Base-by-base conservation (phyloP, 2,329 filamentous ascomycete genomes). In the Paecilomyces sp. region DNA sequence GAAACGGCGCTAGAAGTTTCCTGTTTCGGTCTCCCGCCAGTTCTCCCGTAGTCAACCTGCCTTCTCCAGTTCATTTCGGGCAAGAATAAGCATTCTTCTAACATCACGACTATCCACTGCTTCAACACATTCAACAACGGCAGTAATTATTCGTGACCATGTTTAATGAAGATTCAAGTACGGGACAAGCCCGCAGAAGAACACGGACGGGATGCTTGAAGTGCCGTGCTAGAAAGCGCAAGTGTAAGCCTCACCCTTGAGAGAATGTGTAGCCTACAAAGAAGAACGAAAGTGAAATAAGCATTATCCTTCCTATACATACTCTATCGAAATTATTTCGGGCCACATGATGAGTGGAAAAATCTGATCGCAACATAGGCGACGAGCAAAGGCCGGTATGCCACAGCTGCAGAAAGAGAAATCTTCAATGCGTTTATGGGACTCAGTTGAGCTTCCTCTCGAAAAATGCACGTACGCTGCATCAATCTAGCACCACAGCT, bases 321-420 rank as follows among this genome's bases (percentile, higher is more conserved):
- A 5, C 31, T 33, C 31, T 33, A 8, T 33, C 8, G 31, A 33
- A 12, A 3, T 8, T 12, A 33, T 33, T 33, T 33, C 31, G 31
- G 6, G 31, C 25, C 25, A 28, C 9, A 11, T 12, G 30, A 31
- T 31, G 11, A 33, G 31, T 9, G 15, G 6, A 2, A 18, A 4
- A 18, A 5, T 3, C 36, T 47, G 36, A 47, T 47, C 7, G 15
- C 15, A 47, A 18, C 36, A 18, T 47, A 83, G 80, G 81, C 61
- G 81, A 83, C 60, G 81, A 83, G 68, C 69, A 69, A 13, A 83
- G 80, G 63, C 81, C 81, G 3, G 67, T 68, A 2, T 84, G 81
- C 52, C 75, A 74, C 52, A 79, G 80, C 62, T 83, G 81, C 60
- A 66, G 75, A 15, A 71, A 74, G 1, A 77, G 80, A 34, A 75